Conservation (phyloP, 2,329 filamentous ascomycete species). For the Calonectria naviculata region DNA sequence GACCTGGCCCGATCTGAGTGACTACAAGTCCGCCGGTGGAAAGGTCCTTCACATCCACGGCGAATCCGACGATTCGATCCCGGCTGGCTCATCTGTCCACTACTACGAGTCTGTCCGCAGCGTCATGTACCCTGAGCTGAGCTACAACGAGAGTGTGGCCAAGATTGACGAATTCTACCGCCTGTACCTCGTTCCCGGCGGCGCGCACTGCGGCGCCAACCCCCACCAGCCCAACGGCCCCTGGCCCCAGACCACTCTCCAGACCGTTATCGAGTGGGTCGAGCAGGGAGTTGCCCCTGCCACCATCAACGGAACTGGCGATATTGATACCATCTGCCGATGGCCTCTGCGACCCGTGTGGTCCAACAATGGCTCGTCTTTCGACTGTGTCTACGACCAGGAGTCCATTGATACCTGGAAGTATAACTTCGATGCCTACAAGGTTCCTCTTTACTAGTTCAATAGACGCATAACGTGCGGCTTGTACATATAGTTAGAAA, state of each 20-base stretch:
- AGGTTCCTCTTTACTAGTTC: constrained; percentile 20
- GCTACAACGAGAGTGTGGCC: constrained; percentile 50
- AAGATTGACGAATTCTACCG: constrained; percentile 60
- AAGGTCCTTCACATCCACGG: constrained; percentile 69
- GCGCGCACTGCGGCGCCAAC: constrained; percentile 60
- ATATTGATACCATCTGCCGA: constrained; percentile 51
- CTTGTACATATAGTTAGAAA: neutral
- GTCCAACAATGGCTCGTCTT: constrained; percentile 1
- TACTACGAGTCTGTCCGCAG: constrained; percentile 64
- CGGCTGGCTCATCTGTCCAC: constrained; percentile 62
- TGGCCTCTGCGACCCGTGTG: constrained; percentile 57
- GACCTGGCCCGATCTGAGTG: constrained; percentile 61
- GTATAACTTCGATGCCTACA: constrained; percentile 32
- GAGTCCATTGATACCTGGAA: constrained; percentile 16
- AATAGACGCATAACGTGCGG: neutral
- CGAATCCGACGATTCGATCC: constrained; percentile 63
- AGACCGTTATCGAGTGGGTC: constrained; percentile 62
- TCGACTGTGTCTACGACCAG: constrained; percentile 16
- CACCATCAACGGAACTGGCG: constrained; percentile 54
- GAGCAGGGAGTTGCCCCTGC: constrained; percentile 58
- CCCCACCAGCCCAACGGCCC: constrained; percentile 51
- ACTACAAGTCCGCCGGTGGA: constrained; percentile 60
- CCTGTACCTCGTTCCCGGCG: constrained; percentile 57
- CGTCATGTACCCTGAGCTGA: constrained; percentile 57
- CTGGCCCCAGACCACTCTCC: constrained; percentile 57